Conservation (phyloP, 169 alveolate species). For the Plasmodium falciparum region DNA sequence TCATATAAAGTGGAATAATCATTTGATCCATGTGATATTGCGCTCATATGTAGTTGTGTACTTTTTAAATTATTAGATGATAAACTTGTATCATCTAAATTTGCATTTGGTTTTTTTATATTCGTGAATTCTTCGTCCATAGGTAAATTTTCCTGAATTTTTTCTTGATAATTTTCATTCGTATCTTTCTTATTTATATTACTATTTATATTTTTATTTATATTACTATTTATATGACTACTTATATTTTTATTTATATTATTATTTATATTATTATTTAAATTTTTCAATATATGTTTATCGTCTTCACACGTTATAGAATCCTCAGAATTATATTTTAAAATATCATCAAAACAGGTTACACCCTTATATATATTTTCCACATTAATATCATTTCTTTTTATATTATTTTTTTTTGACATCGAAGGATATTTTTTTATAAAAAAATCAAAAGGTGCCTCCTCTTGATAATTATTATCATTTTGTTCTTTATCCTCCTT, state of each 20-base stretch:
- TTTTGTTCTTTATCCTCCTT: slow-evolving; percentile 10
- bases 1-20: slow-evolving; percentile 52
- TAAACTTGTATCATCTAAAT: slow-evolving; percentile 26
- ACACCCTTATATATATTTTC: slow-evolving; percentile 4
- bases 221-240: neutral
- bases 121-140: neutral
- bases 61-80: slow-evolving; percentile 31
- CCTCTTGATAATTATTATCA: slow-evolving; percentile 29
- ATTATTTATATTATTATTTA: neutral
- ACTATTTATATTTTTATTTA: neutral
- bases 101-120: slow-evolving; percentile 1
- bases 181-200: neutral
- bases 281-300: neutral
- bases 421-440: neutral
- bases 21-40: slow-evolving; percentile 34
- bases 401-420: neutral
- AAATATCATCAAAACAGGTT: slow-evolving; percentile 18
- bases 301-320: neutral
- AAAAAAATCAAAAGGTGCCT: too few relatives aligned
- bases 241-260: neutral
- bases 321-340: slow-evolving; percentile 28
- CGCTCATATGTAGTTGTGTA: slow-evolving; percentile 30
- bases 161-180: too few relatives aligned
- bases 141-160: neutral
- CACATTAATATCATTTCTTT: neutral